Evolutionary conservation across 768 basidiomycete genomes (phyloP), one percentile per base, ranked within the genome.

Genomic region (Lactifluus hygrophoroides): DNA sequence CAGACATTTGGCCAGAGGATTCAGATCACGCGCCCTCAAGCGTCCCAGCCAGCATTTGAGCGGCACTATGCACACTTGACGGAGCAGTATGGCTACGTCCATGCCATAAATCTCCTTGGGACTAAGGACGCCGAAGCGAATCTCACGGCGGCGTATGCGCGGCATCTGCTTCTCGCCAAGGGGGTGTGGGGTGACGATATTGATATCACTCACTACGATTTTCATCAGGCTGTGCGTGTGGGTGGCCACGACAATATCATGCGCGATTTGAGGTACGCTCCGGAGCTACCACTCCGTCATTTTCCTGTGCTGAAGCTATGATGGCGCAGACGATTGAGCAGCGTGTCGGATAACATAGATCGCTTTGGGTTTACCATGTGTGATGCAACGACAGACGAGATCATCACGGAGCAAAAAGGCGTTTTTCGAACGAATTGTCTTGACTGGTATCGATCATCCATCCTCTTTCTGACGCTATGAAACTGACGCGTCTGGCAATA

Each of bases 11-110:
- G 93, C 37, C 93, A 92, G 64, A 83, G 84, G 56, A 92, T 99
- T 42, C 94, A 97, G 69, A 91, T 99, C 61, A 94, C 93, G 13
- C 85, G 94, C 13, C 95, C 96, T 1, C 87, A 91, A 65, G 92
- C 94, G 3, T 94, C 94, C 0, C 95, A 98, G 65, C 94, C 94
- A 8, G 96, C 96, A 1, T 99, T 99, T 68, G 90, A 97, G 64
- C 84, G 90, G 38, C 96, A 99, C 72, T 90, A 97, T 57, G 78
- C 84, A 10, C 86, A 92, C 56, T 74, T 98, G 37, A 81, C 87
- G 62, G 86, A 93, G 63, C 86, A 92, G 66, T 98, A 99, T 66
- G 85, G 84, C 3, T 77, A 83, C 0, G 77, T 87, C 16, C 91
- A 99, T 68, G 90, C 86, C 25, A 83, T 98, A 61, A 98, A 97